A percentile compares a stretch with the other conserved stretches of the same genome.
Evolutionary conservation across 2,329 filamentous ascomycete genomes (phyloP).

Genomic region (Diaporthe citri): DNA sequence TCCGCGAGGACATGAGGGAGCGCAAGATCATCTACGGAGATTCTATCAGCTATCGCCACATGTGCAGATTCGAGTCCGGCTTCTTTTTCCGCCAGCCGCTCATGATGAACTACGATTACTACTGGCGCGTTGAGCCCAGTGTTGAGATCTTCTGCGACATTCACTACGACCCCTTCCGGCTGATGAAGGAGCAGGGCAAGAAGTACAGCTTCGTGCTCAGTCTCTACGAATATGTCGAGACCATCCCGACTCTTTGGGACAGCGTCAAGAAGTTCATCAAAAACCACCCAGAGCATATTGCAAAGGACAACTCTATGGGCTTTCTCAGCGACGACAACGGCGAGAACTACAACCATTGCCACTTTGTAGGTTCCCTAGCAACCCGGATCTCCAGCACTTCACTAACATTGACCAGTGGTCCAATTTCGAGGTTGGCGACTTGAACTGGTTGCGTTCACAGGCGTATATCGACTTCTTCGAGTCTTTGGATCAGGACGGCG

Average conservation of each 20-base stretch:
- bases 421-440: constrained; percentile 96
- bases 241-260: constrained; percentile 95
- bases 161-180: constrained; percentile 95
- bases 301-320: constrained; percentile 84
- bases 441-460: constrained; percentile 92
- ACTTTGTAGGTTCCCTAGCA: constrained; percentile 77
- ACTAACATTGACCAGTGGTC: constrained; percentile 77
- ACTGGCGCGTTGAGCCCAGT: constrained; percentile 98
- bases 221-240: constrained; percentile 96
- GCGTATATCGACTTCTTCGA: constrained; percentile 94
- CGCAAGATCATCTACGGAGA: constrained; percentile 99
- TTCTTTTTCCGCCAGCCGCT: constrained; percentile 98
- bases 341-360: constrained; percentile 95
- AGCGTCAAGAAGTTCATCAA: constrained; percentile 95
- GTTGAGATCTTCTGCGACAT: constrained; percentile 97
- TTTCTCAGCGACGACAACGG: constrained; percentile 94
- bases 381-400: not conserved
- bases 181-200: constrained; percentile 95
- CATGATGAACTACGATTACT: constrained; percentile 98
- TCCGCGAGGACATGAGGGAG: constrained; percentile 92
- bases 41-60: constrained; percentile 96
- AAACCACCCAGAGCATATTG: constrained; percentile 89
- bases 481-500: constrained; percentile 87
- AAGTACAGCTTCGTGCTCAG: constrained; percentile 98
- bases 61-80: constrained; percentile 99